Evolutionary conservation across 371 early-diverging fungal genomes (phyloP).

Genomic region (Scutellospora calospora): DNA sequence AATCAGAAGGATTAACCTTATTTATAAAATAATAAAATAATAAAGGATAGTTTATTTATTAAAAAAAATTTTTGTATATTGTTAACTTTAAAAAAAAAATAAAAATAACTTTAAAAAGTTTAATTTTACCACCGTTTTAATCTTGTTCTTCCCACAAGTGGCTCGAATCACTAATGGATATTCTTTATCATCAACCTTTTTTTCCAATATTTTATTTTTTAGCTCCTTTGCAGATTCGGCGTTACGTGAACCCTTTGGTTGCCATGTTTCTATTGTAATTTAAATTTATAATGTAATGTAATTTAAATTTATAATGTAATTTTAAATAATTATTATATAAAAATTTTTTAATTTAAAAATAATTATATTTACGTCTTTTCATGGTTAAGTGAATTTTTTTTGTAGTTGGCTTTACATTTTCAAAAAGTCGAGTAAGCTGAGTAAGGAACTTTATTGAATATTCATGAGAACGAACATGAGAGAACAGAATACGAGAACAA

Average conservation of each 20-base stretch:
- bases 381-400: slow-evolving; percentile 57
- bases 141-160: slow-evolving; percentile 49
- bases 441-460: slow-evolving; percentile 50
- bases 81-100: no score
- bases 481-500: no score
- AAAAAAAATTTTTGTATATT: no score
- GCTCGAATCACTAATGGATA: slow-evolving; percentile 55
- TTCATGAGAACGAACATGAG: no score
- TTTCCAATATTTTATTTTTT: not conserved
- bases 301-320: not conserved
- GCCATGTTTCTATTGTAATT: not conserved
- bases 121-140: slow-evolving; percentile 51
- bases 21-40: not conserved
- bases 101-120: no score
- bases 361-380: slow-evolving; percentile 53
- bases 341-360: not conserved
- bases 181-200: slow-evolving; percentile 43
- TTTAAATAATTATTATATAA: not conserved
- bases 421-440: slow-evolving; percentile 48
- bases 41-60: no score
- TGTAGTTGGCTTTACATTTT: slow-evolving; percentile 43
- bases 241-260: not conserved
- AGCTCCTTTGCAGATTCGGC: not conserved
- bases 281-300: not conserved
- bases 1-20: slow-evolving; percentile 48